Base-by-base conservation (phyloP, 768 basidiomycete genomes). In the Hygrophorus pudorinus region DNA sequence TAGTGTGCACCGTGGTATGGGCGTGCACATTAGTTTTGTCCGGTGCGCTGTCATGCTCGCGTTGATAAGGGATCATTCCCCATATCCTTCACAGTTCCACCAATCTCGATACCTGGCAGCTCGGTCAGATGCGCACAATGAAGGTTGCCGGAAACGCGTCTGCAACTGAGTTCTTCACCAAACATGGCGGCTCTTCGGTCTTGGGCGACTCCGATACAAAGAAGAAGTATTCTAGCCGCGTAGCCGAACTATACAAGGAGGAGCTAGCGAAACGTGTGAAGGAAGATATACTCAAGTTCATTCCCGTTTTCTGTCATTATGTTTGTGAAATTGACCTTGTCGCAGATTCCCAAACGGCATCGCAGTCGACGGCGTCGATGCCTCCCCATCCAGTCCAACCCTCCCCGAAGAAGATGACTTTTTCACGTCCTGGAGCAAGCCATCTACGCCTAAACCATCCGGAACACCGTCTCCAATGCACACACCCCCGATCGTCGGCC, bases 11-110 rank as follows among this genome's bases (percentile, higher is more conserved):
- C 73, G 96, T 42, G 97, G 94, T 61, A 82, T 97, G 79, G 96
- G 96, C 54, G 94, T 98, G 17, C 96, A 99, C 60, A 92, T 99
- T 63, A 87, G 81, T 50, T 99, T 99, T 56, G 94, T 99, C 34
- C 71, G 93, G 90, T 92, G 59, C 54, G 81, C 43, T 21, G 8
- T 16, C 28, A 32, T 43, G 2, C 17, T 30, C 16, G 20, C 3
- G 16, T 10, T 14, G 14, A 34, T 14, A 34, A 34, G 14, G 10
- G 29, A 12, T 10, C 16, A 24, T 14, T 6, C 16, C 12, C 16
- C 14, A 14, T 6, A n/a, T 30, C 21, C 20, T 52, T 13, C 36
- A 33, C 62, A 93, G 93, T 51, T 98, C 94, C 18, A 97, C 93
- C 44, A 97, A 92, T 65, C 79, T 98, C 36, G 96, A 99, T 63